Percentiles rank a stretch among this genome's conserved stretches.
Evolutionary conservation across 202 grass and related monocot species (phyloP).

Genomic region (Cymbopogon flexuosus): DNA sequence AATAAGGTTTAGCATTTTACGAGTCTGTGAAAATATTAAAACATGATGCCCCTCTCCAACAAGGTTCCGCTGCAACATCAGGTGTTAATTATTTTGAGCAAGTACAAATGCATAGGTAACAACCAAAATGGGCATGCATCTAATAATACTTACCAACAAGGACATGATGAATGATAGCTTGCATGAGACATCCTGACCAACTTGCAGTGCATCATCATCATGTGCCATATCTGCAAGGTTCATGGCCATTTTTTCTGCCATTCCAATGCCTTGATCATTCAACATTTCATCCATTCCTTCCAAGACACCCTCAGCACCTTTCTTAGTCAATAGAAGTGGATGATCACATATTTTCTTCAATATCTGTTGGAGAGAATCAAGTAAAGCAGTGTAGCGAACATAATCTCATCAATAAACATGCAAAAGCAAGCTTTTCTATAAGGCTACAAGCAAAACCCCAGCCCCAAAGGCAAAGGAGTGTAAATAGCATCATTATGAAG

Average conservation of each 20-base stretch:
- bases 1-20: slow-evolving; percentile 90
- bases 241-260: slow-evolving; percentile 78
- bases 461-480: slow-evolving; percentile 1
- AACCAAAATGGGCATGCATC: slow-evolving; percentile 4
- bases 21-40: slow-evolving; percentile 83
- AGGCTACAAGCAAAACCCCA: background rate
- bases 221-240: slow-evolving; percentile 73
- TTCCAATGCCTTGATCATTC: slow-evolving; percentile 55
- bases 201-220: slow-evolving; percentile 43
- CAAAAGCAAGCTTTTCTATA: background rate
- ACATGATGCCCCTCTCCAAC: slow-evolving; percentile 71
- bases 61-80: slow-evolving; percentile 62
- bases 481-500: background rate
- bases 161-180: slow-evolving; percentile 82
- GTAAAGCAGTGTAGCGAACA: background rate
- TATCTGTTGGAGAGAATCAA: slow-evolving; percentile 52
- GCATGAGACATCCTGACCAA: slow-evolving; percentile 69
- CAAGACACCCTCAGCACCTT: slow-evolving; percentile 69
- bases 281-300: slow-evolving; percentile 86
- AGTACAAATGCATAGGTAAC: slow-evolving; percentile 14
- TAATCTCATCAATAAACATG: background rate
- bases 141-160: slow-evolving; percentile 59
- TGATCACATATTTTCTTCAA: slow-evolving; percentile 97
- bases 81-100: slow-evolving; percentile 23
- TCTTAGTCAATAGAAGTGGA: slow-evolving; percentile 81